These are phyloP conservation scores for Cucurbitaria berberidis DNA, from an alignment of 2,329 filamentous ascomycete genomes.

Conservation along the genomic window DNA sequence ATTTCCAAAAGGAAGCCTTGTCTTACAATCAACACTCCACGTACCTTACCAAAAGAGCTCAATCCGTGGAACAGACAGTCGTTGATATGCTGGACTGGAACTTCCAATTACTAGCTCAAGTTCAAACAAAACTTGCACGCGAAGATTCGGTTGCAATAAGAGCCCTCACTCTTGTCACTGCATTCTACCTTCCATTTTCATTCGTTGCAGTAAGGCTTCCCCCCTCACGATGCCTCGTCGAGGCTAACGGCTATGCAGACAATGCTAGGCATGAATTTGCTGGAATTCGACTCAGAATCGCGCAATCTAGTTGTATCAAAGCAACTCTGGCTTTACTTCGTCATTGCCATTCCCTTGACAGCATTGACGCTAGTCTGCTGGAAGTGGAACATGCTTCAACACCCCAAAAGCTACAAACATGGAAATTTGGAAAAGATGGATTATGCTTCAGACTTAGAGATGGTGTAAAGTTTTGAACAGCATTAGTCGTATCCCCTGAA, in stretches of 20 bases:
- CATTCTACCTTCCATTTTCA: slow-evolving; percentile 9
- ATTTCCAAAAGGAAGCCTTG: neutral
- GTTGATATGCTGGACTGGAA: slow-evolving; percentile 3
- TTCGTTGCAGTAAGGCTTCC: slow-evolving; percentile 8
- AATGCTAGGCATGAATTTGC: slow-evolving; percentile 9
- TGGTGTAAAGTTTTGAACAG: too few relatives aligned
- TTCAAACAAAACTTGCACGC: slow-evolving; percentile 5
- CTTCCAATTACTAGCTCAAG: slow-evolving; percentile 6
- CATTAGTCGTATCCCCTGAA: too few relatives aligned
- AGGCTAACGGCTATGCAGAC: neutral
- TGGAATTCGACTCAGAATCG: slow-evolving; percentile 3
- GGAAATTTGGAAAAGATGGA: neutral
- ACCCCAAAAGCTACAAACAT: neutral
- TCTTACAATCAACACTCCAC: neutral
- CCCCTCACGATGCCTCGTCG: neutral
- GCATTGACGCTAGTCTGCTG: slow-evolving; percentile 2
- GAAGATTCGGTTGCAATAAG: slow-evolving; percentile 8
- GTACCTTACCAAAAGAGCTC: neutral
- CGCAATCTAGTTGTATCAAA: slow-evolving; percentile 5
- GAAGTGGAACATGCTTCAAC: slow-evolving; percentile 6
- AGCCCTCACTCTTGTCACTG: slow-evolving; percentile 7
- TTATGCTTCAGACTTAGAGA: neutral
- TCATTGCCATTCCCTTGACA: slow-evolving; percentile 3
- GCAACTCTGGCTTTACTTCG: slow-evolving; percentile 8
- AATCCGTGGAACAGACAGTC: slow-evolving; percentile 1